These are phyloP conservation scores for Urochloa ruziziensis DNA, from an alignment of 176 grass and related monocot genomes.

Conservation along the genomic window DNA sequence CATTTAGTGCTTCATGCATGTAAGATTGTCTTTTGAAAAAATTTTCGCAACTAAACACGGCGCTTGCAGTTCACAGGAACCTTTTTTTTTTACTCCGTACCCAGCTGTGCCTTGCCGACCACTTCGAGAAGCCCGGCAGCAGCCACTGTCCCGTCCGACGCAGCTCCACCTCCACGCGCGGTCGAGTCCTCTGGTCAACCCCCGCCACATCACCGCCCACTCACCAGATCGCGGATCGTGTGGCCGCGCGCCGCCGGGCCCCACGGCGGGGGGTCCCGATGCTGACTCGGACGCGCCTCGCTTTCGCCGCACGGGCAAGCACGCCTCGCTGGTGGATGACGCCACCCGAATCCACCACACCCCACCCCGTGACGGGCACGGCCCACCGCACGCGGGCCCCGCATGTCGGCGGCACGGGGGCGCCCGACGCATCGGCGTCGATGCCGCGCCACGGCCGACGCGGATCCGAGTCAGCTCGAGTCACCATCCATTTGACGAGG, in stretches of 20 bases:
- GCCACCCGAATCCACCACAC: not conserved
- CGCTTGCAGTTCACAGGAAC: not conserved
- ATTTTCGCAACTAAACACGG: not conserved
- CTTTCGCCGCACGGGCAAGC: not conserved
- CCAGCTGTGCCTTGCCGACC: not conserved
- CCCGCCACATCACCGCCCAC: constrained; percentile 32
- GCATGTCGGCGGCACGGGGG: not conserved
- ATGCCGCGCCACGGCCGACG: constrained; percentile 13
- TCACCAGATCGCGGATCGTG: constrained; percentile 6
- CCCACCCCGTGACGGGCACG: not conserved
- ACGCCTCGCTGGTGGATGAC: not conserved
- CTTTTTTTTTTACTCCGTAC: too few species aligned
- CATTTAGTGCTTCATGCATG: too few species aligned
- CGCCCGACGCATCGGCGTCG: not conserved
- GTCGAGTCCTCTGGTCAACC: not conserved
- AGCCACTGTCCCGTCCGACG: constrained; percentile 39
- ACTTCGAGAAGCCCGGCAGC: not conserved
- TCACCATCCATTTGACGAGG: constrained; percentile 31
- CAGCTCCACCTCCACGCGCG: not conserved
- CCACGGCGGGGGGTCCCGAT: not conserved
- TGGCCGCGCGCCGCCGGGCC: not conserved
- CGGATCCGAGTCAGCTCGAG: constrained; percentile 56
- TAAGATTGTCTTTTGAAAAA: too few species aligned
- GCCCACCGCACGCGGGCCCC: not conserved
- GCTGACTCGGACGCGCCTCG: constrained; percentile 24